Evolutionary conservation across 129 eudicot genomes (phyloP).

Genomic region (Chrysanthemum lavandulifolium): DNA sequence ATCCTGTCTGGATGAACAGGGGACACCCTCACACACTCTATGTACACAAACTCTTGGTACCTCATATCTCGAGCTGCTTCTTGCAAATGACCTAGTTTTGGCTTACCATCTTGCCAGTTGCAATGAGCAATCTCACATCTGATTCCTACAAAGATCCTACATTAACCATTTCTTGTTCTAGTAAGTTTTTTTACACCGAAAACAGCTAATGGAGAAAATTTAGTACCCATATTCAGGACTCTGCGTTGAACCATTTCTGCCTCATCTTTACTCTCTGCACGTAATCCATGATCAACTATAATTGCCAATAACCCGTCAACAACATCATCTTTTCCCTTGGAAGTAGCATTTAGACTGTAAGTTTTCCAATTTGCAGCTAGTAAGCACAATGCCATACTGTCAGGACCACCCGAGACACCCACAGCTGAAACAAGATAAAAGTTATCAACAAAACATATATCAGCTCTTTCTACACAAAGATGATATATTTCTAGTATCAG

Average conservation of each 20-base stretch:
- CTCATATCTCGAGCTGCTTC: conserved; percentile 86
- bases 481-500: not conserved
- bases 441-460: not conserved
- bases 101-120: conserved; percentile 77
- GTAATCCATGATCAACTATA: conserved; percentile 87
- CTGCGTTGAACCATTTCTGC: conserved; percentile 58
- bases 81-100: conserved; percentile 83
- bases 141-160: conserved; percentile 65
- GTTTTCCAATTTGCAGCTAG: conserved; percentile 72
- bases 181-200: conserved; percentile 1
- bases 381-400: conserved; percentile 89
- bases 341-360: conserved; percentile 21
- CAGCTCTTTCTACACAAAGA: not conserved
- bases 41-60: conserved; percentile 26
- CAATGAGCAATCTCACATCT: conserved; percentile 70
- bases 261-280: conserved; percentile 77
- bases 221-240: conserved; percentile 66
- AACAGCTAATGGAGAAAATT: conserved; percentile 2
- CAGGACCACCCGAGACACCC: conserved; percentile 96
- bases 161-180: conserved; percentile 39
- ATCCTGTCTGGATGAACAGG: no score
- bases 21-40: not conserved
- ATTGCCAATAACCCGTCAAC: conserved; percentile 75
- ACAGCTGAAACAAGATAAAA: conserved; percentile 55
- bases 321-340: conserved; percentile 33